These are phyloP conservation scores for Ceratocystis cubensis DNA, from an alignment of 2,329 filamentous ascomycete genomes.

Conservation along the genomic window DNA sequence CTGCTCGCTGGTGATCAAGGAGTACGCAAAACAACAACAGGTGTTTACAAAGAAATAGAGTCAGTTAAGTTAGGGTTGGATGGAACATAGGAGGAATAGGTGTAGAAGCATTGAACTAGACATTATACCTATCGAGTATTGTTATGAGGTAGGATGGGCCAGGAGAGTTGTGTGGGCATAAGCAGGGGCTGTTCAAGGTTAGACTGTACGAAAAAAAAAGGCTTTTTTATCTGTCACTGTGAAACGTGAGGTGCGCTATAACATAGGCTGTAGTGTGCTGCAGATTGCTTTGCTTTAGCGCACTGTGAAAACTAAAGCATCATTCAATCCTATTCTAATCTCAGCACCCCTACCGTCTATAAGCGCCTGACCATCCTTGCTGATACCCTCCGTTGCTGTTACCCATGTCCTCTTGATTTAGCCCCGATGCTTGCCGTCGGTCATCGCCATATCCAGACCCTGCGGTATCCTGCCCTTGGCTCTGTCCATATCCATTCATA, in stretches of 20 bases:
- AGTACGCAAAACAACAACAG: conserved; percentile 56
- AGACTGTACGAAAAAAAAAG: no score
- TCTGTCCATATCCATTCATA: conserved; percentile 11
- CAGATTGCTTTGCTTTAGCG: not conserved
- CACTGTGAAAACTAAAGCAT: no score
- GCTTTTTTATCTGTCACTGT: no score
- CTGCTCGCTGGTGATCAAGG: conserved; percentile 71
- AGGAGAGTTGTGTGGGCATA: not conserved
- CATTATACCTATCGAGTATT: conserved; percentile 9
- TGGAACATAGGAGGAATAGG: not conserved
- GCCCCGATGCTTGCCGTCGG: not conserved
- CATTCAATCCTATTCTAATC: no score
- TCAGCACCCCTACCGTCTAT: conserved; percentile 1
- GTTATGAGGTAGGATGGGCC: not conserved
- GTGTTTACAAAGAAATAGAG: conserved; percentile 36
- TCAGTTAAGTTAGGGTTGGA: not conserved
- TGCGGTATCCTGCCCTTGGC: not conserved
- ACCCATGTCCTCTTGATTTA: not conserved
- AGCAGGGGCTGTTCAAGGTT: not conserved
- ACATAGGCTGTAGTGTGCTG: not conserved
- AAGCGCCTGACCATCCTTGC: conserved; percentile 9
- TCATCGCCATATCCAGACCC: conserved; percentile 3
- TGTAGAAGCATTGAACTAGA: not conserved
- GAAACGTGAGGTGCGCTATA: no score
- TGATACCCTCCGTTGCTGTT: conserved; percentile 1